A percentile compares a stretch with the other conserved stretches of the same genome.
These are phyloP conservation scores for Cunninghamia lanceolata DNA, from an alignment of 75 land plant species.

Conservation along the genomic window DNA sequence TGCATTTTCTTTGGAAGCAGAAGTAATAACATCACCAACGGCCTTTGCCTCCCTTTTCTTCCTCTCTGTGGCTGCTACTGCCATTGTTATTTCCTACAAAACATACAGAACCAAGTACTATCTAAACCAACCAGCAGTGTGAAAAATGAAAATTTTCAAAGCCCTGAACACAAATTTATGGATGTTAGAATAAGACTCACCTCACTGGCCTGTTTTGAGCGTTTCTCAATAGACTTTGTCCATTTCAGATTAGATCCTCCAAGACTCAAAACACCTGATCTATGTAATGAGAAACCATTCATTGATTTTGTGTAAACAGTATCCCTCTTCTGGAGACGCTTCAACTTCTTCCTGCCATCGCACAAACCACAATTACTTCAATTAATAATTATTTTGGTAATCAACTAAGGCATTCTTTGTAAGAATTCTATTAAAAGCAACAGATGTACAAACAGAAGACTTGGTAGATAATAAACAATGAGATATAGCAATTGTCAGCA, in stretches of 20 bases:
- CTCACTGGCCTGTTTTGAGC: constrained; percentile 81
- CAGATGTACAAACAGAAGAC: background rate
- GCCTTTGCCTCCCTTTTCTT: constrained; percentile 50
- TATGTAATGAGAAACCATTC: constrained; percentile 85
- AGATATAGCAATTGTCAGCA: constrained; percentile 5
- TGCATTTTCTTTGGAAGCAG: constrained; percentile 19
- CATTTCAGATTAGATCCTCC: constrained; percentile 88
- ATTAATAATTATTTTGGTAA: background rate
- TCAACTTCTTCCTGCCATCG: constrained; percentile 52
- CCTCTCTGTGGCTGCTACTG: constrained; percentile 85
- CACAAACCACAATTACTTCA: background rate
- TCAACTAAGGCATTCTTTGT: background rate
- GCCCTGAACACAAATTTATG: background rate
- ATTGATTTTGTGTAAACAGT: constrained; percentile 81
- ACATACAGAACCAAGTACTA: background rate
- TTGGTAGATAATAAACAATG: background rate
- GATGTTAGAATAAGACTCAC: constrained; percentile 29
- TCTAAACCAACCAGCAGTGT: background rate
- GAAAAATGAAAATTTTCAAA: background rate
- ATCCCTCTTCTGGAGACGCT: constrained; percentile 55
- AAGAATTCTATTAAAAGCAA: background rate
- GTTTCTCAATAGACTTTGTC: constrained; percentile 89
- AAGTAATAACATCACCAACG: constrained; percentile 14
- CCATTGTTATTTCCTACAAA: constrained; percentile 81
- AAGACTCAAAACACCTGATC: constrained; percentile 78